Percentiles rank a stretch among this genome's conserved stretches.
phyloP scores from a whole-genome alignment of 306 rosid species.

The Lotus japonicus region DNA sequence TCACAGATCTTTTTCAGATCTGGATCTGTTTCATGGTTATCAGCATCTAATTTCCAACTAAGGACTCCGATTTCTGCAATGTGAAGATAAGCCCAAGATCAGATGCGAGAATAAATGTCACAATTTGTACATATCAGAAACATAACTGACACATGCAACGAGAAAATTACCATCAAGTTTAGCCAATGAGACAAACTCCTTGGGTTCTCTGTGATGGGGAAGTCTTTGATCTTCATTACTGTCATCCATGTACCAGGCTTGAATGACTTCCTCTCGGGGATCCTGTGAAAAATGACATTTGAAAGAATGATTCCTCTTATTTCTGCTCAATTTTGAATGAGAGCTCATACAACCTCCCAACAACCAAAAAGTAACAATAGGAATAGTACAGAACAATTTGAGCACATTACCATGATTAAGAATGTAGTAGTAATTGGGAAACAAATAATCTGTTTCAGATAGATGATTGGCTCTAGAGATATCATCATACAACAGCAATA shows the following conservation, averaged over 20 bases:
- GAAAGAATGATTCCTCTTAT: slow-evolving; percentile 9
- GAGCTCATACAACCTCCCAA: background rate
- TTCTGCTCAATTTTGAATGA: background rate
- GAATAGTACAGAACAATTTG: background rate
- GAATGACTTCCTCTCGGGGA: slow-evolving; percentile 85
- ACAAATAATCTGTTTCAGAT: background rate
- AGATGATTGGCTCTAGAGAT: background rate
- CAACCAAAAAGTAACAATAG: background rate
- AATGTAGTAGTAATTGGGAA: background rate
- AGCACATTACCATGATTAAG: background rate
- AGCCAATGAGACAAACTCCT: slow-evolving; percentile 74
- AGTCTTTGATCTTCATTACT: slow-evolving; percentile 88
- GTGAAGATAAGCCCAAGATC: background rate
- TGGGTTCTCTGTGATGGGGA: slow-evolving; percentile 84
- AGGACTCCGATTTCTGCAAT: slow-evolving; percentile 94
- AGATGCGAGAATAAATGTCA: background rate
- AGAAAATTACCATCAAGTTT: slow-evolving; percentile 59
- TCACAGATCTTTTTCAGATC: slow-evolving; percentile 87
- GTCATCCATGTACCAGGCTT: slow-evolving; percentile 99
- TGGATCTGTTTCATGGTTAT: slow-evolving; percentile 75
- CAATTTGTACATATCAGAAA: background rate
- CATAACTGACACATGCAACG: background rate
- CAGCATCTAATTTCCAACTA: slow-evolving; percentile 88
- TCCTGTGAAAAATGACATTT: slow-evolving; percentile 44
- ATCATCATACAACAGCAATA: background rate